Conservation (phyloP, 2,329 filamentous ascomycete species). For the Neurospora sp. region DNA sequence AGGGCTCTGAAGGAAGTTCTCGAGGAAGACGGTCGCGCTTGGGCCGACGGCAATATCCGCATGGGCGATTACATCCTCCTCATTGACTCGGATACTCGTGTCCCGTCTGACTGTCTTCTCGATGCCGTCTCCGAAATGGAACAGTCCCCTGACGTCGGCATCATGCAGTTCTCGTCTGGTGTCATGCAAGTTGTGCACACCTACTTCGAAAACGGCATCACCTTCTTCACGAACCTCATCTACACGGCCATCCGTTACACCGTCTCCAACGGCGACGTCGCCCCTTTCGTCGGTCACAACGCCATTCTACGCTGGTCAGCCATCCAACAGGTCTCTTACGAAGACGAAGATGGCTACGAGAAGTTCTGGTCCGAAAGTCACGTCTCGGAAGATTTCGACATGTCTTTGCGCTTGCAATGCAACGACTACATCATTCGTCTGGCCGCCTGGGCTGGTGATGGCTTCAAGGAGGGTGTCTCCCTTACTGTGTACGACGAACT, state of each 20-base stretch:
- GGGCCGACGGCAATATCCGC: slow-evolving; percentile 79
- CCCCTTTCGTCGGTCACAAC: slow-evolving; percentile 75
- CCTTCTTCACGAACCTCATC: slow-evolving; percentile 64
- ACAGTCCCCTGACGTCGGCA: slow-evolving; percentile 66
- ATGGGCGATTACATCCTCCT: slow-evolving; percentile 75
- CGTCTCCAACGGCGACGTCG: slow-evolving; percentile 68
- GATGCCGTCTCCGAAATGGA: slow-evolving; percentile 79
- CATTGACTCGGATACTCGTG: slow-evolving; percentile 72
- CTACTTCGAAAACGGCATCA: slow-evolving; percentile 63
- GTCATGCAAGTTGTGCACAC: slow-evolving; percentile 72
- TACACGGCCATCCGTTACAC: slow-evolving; percentile 70
- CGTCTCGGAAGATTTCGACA: slow-evolving; percentile 75
- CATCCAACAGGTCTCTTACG: slow-evolving; percentile 63
- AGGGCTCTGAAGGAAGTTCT: slow-evolving; percentile 56
- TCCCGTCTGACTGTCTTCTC: slow-evolving; percentile 66
- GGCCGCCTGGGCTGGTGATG: slow-evolving; percentile 63
- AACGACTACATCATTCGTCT: slow-evolving; percentile 64
- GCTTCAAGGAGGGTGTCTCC: slow-evolving; percentile 76
- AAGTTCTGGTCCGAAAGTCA: slow-evolving; percentile 77
- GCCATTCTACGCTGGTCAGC: slow-evolving; percentile 68
- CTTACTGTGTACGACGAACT: slow-evolving; percentile 79
- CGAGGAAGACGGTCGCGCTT: slow-evolving; percentile 58
- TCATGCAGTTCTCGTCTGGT: slow-evolving; percentile 68
- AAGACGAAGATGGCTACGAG: slow-evolving; percentile 60
- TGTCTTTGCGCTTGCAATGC: slow-evolving; percentile 67